Conservation (phyloP, 352 stramenopile genomes). For the Nothophytophthora sp. region DNA sequence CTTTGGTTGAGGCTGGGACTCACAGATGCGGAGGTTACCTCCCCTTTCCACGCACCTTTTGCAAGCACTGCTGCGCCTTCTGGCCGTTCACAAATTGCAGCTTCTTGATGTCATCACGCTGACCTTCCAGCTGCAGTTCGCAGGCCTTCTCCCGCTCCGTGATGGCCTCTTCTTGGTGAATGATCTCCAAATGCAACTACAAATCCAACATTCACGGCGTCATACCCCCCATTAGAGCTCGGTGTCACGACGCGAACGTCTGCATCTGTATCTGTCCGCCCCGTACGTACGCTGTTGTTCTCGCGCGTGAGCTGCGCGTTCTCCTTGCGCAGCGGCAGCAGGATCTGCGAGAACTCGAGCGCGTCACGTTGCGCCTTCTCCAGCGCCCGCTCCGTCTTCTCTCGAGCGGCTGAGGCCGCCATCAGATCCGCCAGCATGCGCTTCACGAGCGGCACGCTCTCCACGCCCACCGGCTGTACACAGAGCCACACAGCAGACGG, state of each 20-base stretch:
- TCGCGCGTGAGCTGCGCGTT: conserved; percentile 71
- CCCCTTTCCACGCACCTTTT: conserved; percentile 48
- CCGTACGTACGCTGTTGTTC: conserved; percentile 71
- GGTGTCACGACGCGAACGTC: too few relatives aligned
- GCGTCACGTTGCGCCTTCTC: conserved; percentile 60
- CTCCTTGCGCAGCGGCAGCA: conserved; percentile 75
- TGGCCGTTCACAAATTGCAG: conserved; percentile 71
- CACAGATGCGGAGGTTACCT: too few relatives aligned
- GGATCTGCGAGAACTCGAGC: conserved; percentile 66
- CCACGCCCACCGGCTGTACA: conserved; percentile 53
- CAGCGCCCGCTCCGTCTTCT: conserved; percentile 42
- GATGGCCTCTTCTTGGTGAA: conserved; percentile 80
- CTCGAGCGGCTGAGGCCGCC: conserved; percentile 22
- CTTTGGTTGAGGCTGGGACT: too few relatives aligned
- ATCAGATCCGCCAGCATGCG: conserved; percentile 62
- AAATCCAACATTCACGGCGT: neutral
- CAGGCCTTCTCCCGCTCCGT: conserved; percentile 64
- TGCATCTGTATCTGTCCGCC: too few relatives aligned
- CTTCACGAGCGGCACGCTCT: conserved; percentile 61
- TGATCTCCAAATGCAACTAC: conserved; percentile 77
- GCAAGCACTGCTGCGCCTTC: conserved; percentile 43
- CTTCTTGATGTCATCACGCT: conserved; percentile 72
- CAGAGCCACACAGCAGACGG: neutral
- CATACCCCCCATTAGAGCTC: neutral
- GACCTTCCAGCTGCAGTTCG: conserved; percentile 63